These are phyloP conservation scores for Fonsecaea nubica DNA, from an alignment of 2,329 filamentous ascomycete genomes.

Conservation along the genomic window DNA sequence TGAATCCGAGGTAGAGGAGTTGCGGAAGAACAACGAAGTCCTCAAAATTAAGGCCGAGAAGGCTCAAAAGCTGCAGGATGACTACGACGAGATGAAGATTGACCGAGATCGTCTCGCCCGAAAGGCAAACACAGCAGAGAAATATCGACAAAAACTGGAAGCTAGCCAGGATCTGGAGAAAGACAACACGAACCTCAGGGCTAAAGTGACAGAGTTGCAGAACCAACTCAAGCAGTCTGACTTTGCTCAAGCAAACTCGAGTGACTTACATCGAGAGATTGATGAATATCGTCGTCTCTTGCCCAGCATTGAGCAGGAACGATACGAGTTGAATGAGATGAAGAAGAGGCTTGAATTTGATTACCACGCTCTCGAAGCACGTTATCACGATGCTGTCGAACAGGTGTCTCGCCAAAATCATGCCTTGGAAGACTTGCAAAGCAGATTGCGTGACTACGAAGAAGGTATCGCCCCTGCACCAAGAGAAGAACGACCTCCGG, in stretches of 20 bases:
- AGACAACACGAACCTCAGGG: constrained; percentile 55
- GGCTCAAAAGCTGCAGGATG: constrained; percentile 54
- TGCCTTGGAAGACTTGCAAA: constrained; percentile 40
- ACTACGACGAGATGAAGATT: constrained; percentile 57
- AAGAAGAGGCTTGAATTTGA: constrained; percentile 58
- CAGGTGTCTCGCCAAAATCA: constrained; percentile 43
- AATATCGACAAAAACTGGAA: constrained; percentile 58
- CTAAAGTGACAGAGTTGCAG: constrained; percentile 55
- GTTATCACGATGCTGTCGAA: constrained; percentile 52
- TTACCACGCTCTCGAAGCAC: constrained; percentile 54
- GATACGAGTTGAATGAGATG: constrained; percentile 55
- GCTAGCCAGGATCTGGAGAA: constrained; percentile 57
- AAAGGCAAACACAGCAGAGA: constrained; percentile 58
- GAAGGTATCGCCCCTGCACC: constrained; percentile 30
- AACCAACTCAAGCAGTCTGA: constrained; percentile 55
- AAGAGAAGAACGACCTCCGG: constrained; percentile 16
- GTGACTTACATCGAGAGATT: constrained; percentile 40
- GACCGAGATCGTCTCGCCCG: constrained; percentile 55
- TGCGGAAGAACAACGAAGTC: constrained; percentile 54
- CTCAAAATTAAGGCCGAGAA: constrained; percentile 54
- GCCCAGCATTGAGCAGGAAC: constrained; percentile 56
- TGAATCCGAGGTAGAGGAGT: constrained; percentile 52
- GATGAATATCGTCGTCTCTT: constrained; percentile 52
- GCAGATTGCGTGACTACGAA: constrained; percentile 37
- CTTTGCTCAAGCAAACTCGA: constrained; percentile 43